phyloP scores from a whole-genome alignment of 2,329 filamentous ascomycete genomes.

The Colletotrichum eleusines region DNA sequence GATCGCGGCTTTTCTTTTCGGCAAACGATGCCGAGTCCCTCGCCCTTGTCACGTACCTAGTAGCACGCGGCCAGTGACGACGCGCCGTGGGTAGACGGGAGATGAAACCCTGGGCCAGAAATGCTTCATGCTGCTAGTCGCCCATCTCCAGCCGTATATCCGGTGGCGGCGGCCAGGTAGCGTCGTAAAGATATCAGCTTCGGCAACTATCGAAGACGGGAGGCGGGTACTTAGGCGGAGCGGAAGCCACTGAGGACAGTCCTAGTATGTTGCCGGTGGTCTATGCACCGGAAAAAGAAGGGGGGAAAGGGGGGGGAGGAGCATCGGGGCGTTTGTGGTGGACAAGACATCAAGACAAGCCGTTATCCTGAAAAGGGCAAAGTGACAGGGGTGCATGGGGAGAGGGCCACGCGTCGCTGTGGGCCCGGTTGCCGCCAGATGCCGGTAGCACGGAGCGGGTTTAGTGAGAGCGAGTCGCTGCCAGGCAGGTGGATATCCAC shows the following conservation, averaged over 20 bases:
- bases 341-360: not conserved
- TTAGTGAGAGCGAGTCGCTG: not conserved
- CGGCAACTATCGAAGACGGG: not conserved
- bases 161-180: constrained; percentile 7
- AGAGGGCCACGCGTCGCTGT: constrained; percentile 37
- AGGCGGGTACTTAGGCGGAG: constrained; percentile 27
- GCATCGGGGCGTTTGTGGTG: too few species aligned
- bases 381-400: constrained; percentile 8
- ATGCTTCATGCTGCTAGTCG: constrained; percentile 22
- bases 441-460: constrained; percentile 12
- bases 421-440: constrained; percentile 12
- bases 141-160: constrained; percentile 24
- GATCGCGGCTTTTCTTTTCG: not conserved
- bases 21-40: constrained; percentile 7
- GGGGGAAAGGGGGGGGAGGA: too few species aligned
- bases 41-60: not conserved
- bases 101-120: constrained; percentile 26
- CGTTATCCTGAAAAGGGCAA: constrained; percentile 17
- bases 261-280: not conserved
- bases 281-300: too few species aligned
- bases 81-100: constrained; percentile 10
- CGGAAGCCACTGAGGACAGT: constrained; percentile 28
- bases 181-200: not conserved
- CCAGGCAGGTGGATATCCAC: too few species aligned
- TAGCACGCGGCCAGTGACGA: constrained; percentile 35